A percentile compares a stretch with the other conserved stretches of the same genome.
Evolutionary conservation across 2,329 filamentous ascomycete genomes (phyloP).

Genomic region (Aspergillus arachidicola): DNA sequence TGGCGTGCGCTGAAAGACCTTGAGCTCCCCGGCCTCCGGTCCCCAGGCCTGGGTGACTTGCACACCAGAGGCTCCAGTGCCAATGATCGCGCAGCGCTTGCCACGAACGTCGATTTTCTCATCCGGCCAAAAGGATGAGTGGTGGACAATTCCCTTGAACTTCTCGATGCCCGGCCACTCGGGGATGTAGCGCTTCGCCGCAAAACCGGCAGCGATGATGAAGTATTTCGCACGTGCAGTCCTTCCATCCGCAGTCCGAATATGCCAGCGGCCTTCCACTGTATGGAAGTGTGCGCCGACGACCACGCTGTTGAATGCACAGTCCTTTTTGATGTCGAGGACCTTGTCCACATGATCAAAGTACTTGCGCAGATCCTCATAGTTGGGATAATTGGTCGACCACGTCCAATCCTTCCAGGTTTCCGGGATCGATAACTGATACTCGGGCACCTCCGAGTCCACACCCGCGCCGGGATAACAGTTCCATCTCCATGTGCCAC

Average conservation of each 20-base stretch:
- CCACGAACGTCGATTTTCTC: constrained; percentile 48
- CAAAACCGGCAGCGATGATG: constrained; percentile 51
- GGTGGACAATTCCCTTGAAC: constrained; percentile 57
- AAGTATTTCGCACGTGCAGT: constrained; percentile 48
- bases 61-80: constrained; percentile 58
- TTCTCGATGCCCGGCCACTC: constrained; percentile 38
- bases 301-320: constrained; percentile 49
- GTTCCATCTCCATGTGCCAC: constrained; percentile 61
- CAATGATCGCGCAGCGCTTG: constrained; percentile 57
- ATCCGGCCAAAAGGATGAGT: constrained; percentile 59
- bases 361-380: constrained; percentile 48
- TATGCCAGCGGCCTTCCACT: constrained; percentile 43
- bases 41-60: constrained; percentile 64
- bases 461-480: constrained; percentile 58
- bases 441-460: constrained; percentile 58
- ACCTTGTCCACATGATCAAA: constrained; percentile 52
- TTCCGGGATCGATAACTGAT: constrained; percentile 56
- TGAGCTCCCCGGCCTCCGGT: constrained; percentile 54
- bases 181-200: constrained; percentile 48
- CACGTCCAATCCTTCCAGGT: constrained; percentile 52
- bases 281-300: constrained; percentile 45
- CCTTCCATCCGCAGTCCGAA: constrained; percentile 47
- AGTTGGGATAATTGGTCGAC: constrained; percentile 33
- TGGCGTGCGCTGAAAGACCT: constrained; percentile 68
- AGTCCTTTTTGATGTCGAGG: constrained; percentile 48